Conservation (phyloP, 208 protist genomes). For the Crithidia sp. region DNA sequence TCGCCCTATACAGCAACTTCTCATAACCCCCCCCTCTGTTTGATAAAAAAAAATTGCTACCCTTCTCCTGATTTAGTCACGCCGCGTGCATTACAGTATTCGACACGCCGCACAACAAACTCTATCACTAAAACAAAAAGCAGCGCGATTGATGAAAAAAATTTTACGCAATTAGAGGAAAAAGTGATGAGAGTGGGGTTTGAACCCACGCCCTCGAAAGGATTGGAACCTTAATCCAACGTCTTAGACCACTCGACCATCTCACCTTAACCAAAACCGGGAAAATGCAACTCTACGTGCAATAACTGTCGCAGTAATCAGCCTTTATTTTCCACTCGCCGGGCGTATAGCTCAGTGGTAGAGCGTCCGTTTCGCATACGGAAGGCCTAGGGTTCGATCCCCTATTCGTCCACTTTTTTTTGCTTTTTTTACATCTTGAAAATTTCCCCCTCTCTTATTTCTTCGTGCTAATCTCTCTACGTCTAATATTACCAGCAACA, state of each 20-base stretch:
- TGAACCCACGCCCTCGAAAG: conserved; percentile 67
- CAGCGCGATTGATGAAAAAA: no score
- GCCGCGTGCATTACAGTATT: no score
- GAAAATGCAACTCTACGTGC: background rate
- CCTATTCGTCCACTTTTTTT: conserved; percentile 53
- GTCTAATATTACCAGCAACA: no score
- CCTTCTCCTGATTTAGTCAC: no score
- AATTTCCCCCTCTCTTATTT: no score
- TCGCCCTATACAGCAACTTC: background rate
- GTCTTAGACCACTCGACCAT: conserved; percentile 71
- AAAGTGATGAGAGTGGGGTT: conserved; percentile 69
- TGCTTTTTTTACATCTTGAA: no score
- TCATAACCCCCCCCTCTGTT: background rate
- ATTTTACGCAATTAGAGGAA: background rate
- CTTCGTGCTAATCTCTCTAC: no score
- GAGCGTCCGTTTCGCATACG: conserved; percentile 76
- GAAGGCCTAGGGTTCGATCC: conserved; percentile 67
- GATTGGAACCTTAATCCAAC: conserved; percentile 70
- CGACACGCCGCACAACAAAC: no score
- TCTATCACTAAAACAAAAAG: no score
- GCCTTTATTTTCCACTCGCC: background rate
- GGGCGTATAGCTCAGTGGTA: conserved; percentile 76
- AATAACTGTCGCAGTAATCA: background rate
- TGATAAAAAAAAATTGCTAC: background rate
- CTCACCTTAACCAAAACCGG: conserved; percentile 29